Conservation (phyloP, 2,329 filamentous ascomycete species). For the Apiospora saccharicola region DNA sequence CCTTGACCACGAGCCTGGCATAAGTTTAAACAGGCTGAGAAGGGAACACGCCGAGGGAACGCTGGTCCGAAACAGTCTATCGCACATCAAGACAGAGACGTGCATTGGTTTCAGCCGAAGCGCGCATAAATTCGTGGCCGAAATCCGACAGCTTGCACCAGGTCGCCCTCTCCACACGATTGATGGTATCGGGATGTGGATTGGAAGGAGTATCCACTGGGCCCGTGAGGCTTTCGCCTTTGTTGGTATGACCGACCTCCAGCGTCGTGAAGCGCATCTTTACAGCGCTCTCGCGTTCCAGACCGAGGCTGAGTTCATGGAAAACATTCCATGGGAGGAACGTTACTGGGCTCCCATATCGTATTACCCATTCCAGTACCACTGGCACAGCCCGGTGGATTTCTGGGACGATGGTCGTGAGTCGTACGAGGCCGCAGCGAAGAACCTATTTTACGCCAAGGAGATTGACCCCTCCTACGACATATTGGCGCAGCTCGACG, state of each 20-base stretch:
- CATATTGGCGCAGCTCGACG: neutral
- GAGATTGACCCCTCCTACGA: neutral
- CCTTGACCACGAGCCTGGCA: neutral
- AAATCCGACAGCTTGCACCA: neutral
- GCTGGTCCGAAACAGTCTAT: neutral
- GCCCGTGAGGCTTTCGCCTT: neutral
- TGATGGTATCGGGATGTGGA: rapidly evolving
- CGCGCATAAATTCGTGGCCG: neutral
- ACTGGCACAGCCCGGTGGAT: neutral
- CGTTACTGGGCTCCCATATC: neutral
- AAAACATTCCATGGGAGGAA: neutral
- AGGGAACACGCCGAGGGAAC: too few species aligned
- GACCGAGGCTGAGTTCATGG: neutral
- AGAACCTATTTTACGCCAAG: neutral
- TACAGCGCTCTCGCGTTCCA: neutral
- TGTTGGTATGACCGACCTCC: neutral
- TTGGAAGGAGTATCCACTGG: neutral
- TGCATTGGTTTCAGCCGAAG: neutral
- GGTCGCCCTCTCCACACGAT: neutral
- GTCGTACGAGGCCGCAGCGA: neutral
- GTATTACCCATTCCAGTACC: neutral
- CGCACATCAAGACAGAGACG: neutral
- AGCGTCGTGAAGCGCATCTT: neutral
- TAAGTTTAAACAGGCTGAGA: too few species aligned
- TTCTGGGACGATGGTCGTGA: neutral